Percentiles rank a stretch among this genome's conserved stretches.
Evolutionary conservation across 2,329 filamentous ascomycete species (phyloP).

Genomic region (Xylariaceae sp.): DNA sequence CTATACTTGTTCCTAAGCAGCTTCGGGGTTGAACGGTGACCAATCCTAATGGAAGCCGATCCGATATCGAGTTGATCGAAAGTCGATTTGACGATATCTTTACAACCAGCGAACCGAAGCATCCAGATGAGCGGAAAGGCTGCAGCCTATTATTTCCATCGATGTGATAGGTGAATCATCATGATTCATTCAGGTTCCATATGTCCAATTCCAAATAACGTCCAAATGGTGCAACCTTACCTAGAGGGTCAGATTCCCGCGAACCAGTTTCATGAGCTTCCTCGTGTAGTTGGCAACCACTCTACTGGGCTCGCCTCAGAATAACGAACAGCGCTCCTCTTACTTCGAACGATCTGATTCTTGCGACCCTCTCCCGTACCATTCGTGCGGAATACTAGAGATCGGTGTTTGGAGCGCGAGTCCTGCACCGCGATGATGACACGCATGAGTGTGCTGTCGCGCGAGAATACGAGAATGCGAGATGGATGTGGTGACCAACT

Average conservation of each 20-base stretch:
- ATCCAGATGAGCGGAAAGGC: background rate
- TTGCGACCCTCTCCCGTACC: background rate
- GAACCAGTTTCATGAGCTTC: too few species aligned
- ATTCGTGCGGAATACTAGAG: background rate
- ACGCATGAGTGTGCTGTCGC: background rate
- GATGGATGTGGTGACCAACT: background rate
- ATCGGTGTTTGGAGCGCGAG: slow-evolving; percentile 6
- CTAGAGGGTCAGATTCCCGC: too few species aligned
- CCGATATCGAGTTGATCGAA: background rate
- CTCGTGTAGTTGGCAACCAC: too few species aligned
- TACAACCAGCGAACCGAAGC: background rate
- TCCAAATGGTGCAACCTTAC: too few species aligned
- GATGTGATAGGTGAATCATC: background rate
- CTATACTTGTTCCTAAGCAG: too few species aligned
- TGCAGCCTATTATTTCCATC: background rate
- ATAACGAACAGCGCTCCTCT: background rate
- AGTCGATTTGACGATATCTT: background rate
- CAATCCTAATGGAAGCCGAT: background rate
- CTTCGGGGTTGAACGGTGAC: background rate
- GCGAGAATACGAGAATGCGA: background rate
- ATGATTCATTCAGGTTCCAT: background rate
- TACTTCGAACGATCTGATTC: background rate
- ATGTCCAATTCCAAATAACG: background rate
- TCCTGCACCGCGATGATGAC: background rate
- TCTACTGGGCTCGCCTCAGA: background rate